phyloP scores from a whole-genome alignment of 2,329 filamentous ascomycete species.

The Fusarium staphyleae region DNA sequence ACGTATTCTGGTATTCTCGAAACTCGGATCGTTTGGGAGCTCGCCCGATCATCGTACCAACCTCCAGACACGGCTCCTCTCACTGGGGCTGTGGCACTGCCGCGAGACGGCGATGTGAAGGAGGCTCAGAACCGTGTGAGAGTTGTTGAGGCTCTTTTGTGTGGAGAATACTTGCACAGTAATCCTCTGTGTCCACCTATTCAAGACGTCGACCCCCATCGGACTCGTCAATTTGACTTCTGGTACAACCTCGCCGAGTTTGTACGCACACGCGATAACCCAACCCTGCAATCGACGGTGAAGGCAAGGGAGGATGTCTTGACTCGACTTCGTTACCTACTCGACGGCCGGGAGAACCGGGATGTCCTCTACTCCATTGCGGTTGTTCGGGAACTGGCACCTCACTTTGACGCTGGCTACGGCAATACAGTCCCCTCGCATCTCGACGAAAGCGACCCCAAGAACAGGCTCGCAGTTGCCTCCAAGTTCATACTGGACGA shows the following conservation, averaged over 20 bases:
- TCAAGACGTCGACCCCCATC: constrained; percentile 59
- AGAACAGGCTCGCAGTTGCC: constrained; percentile 71
- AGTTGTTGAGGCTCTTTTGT: constrained; percentile 78
- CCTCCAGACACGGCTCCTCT: constrained; percentile 45
- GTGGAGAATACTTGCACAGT: constrained; percentile 68
- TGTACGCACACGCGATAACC: constrained; percentile 65
- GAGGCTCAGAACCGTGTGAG: constrained; percentile 75
- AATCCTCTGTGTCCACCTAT: constrained; percentile 64
- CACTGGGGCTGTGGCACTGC: constrained; percentile 47
- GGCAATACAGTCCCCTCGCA: constrained; percentile 64
- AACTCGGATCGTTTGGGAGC: constrained; percentile 65
- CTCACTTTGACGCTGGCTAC: constrained; percentile 66
- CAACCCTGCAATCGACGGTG: constrained; percentile 51
- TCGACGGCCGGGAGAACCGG: constrained; percentile 84
- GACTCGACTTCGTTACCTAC: constrained; percentile 68
- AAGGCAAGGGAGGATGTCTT: constrained; percentile 71
- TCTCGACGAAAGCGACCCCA: constrained; percentile 70
- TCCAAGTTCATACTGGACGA: constrained; percentile 74
- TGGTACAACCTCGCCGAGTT: constrained; percentile 80
- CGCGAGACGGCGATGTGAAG: constrained; percentile 63
- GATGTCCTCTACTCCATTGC: constrained; percentile 92
- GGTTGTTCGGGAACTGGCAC: constrained; percentile 76
- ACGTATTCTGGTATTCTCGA: constrained; percentile 62
- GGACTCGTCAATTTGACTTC: constrained; percentile 74
- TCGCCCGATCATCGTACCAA: constrained; percentile 59